phyloP scores from a whole-genome alignment of 1,284 basidiomycete genomes.

The Porogramme epimiltina region DNA sequence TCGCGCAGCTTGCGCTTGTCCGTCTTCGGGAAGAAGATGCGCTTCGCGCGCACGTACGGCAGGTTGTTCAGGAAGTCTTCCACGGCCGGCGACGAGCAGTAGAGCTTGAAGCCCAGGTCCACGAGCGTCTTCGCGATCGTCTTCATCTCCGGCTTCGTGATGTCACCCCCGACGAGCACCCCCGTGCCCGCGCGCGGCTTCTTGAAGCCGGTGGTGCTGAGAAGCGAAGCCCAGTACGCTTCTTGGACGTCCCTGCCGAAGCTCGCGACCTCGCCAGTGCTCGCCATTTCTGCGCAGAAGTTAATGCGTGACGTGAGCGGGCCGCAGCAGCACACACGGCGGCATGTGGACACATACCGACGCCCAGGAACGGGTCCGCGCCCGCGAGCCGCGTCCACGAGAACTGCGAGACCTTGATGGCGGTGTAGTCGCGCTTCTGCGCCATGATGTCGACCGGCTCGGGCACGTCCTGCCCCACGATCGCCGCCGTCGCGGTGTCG shows the following conservation, averaged over 20 bases:
- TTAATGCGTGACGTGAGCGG: conserved; percentile 3
- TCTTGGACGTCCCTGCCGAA: conserved; percentile 95
- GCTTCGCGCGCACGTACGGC: conserved; percentile 80
- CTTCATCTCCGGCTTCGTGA: conserved; percentile 80
- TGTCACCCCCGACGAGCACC: conserved; percentile 88
- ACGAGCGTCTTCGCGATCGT: conserved; percentile 77
- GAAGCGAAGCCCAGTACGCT: conserved; percentile 93
- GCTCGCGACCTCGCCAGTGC: conserved; percentile 97
- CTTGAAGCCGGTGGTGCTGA: conserved; percentile 91
- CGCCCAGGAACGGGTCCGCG: conserved; percentile 96
- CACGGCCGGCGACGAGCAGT: conserved; percentile 81
- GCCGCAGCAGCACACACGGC: neutral
- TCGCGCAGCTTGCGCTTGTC: conserved; percentile 96
- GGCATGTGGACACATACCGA: conserved; percentile 57
- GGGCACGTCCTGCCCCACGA: conserved; percentile 88
- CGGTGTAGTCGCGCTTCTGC: conserved; percentile 88
- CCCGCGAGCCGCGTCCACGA: conserved; percentile 95
- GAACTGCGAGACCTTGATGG: conserved; percentile 99
- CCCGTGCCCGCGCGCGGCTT: conserved; percentile 81
- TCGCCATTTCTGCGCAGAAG: conserved; percentile 86
- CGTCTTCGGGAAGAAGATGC: conserved; percentile 95
- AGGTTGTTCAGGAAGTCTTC: conserved; percentile 85
- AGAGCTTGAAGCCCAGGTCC: conserved; percentile 90
- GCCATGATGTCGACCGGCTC: conserved; percentile 95
- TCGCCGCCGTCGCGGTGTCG: conserved; percentile 91